These are phyloP conservation scores for Lactarius trivialis DNA, from an alignment of 768 basidiomycete species.

Conservation along the genomic window DNA sequence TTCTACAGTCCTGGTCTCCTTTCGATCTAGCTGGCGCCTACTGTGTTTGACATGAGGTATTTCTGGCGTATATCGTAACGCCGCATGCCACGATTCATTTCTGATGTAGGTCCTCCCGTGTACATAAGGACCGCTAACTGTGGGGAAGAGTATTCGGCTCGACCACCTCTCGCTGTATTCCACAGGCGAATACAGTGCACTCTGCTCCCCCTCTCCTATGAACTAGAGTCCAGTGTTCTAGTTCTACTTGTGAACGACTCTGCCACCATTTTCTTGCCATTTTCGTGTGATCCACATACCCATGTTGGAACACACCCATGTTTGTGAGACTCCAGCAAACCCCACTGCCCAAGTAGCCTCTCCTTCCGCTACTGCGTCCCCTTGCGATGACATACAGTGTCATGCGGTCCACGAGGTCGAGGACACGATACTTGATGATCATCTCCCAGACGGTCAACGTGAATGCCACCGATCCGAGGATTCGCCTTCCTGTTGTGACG, in stretches of 20 bases:
- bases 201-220: neutral
- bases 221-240: neutral
- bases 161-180: neutral
- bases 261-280: neutral
- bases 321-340: neutral
- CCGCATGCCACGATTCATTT: neutral
- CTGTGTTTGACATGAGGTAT: neutral
- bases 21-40: neutral
- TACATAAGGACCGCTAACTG: neutral
- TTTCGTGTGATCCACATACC: neutral
- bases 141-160: neutral
- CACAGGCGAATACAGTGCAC: neutral
- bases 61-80: neutral
- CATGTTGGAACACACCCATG: neutral
- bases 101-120: neutral
- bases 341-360: neutral
- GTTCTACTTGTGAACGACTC: neutral
- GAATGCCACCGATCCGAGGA: constrained; percentile 11
- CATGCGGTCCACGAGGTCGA: neutral
- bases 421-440: neutral
- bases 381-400: neutral
- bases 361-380: neutral
- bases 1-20: neutral
- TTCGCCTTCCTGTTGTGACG: neutral
- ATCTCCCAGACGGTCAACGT: constrained; percentile 9